phyloP scores from a whole-genome alignment of 2,329 filamentous ascomycete species.

The Coleophoma crateriformis region DNA sequence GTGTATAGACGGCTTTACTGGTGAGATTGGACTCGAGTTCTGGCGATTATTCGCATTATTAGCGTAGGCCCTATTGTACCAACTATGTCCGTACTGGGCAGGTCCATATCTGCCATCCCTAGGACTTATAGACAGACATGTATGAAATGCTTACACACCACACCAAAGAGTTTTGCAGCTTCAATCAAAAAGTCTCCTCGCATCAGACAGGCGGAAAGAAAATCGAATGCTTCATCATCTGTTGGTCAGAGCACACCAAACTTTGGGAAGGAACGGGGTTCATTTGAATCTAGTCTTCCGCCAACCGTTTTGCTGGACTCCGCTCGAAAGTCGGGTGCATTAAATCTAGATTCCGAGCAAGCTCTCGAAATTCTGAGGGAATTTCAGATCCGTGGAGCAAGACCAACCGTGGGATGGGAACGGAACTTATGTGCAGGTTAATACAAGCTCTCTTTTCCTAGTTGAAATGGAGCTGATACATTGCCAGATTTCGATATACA shows the following conservation, averaged over 20 bases:
- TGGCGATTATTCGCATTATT: no score
- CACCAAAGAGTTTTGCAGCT: neutral
- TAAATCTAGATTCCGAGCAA: slow-evolving; percentile 15
- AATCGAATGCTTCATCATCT: neutral
- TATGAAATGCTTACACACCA: slow-evolving; percentile 3
- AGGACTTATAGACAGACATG: no score
- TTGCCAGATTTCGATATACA: slow-evolving; percentile 16
- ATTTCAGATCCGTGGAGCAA: slow-evolving; percentile 6
- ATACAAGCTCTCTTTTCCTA: neutral
- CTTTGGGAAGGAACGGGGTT: neutral
- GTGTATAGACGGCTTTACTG: no score
- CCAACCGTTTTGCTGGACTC: slow-evolving; percentile 14
- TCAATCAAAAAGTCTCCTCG: neutral
- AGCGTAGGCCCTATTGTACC: no score
- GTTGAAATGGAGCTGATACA: no score
- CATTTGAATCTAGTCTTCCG: slow-evolving; percentile 14
- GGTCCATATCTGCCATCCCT: no score
- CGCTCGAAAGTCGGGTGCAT: slow-evolving; percentile 16
- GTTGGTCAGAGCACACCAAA: neutral
- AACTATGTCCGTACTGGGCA: no score
- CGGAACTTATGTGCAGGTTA: slow-evolving; percentile 16
- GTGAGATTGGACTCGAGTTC: no score
- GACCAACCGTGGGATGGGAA: slow-evolving; percentile 9
- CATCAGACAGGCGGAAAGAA: neutral
- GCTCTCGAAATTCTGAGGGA: slow-evolving; percentile 18